Percentiles rank a stretch among this genome's conserved stretches.
phyloP scores from a whole-genome alignment of 1,139 yeast genomes.

The Saccharomycopsis hybrid region DNA sequence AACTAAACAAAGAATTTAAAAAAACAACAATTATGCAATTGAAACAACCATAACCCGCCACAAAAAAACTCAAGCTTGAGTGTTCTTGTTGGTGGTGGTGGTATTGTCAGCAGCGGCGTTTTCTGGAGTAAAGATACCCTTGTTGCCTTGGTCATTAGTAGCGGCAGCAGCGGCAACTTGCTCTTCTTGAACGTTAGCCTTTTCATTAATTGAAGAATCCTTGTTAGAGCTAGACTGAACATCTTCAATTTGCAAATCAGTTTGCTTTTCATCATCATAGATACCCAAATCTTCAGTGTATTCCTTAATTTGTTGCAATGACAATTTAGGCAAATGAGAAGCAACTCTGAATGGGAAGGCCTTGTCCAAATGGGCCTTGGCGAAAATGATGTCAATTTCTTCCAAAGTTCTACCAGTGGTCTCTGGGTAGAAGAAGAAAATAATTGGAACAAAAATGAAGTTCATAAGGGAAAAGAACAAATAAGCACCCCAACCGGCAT shows the following conservation, averaged over 20 bases:
- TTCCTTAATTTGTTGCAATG: conserved; percentile 25
- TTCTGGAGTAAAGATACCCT: no score
- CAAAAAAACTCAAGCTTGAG: no score
- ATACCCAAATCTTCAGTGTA: conserved; percentile 17
- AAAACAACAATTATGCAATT: no score
- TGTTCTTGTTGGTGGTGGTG: no score
- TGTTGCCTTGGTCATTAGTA: no score
- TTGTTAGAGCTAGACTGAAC: conserved; percentile 8
- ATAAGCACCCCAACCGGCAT: conserved; percentile 39
- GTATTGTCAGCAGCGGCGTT: no score
- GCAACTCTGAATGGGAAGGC: conserved; percentile 51
- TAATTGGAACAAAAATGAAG: conserved; percentile 45
- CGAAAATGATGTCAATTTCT: conserved; percentile 56
- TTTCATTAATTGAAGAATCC: not conserved
- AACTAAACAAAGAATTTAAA: no score
- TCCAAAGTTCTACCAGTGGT: conserved; percentile 58
- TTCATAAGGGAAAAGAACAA: conserved; percentile 37
- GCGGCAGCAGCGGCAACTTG: no score
- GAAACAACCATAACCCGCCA: no score
- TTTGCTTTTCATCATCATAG: conserved; percentile 16
- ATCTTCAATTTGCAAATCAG: conserved; percentile 15
- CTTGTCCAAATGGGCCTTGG: conserved; percentile 33
- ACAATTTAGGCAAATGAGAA: conserved; percentile 42
- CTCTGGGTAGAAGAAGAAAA: conserved; percentile 64
- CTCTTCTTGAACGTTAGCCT: not conserved